Conservation (phyloP, 352 stramenopile genomes). For the Aphanomyces invadans region DNA sequence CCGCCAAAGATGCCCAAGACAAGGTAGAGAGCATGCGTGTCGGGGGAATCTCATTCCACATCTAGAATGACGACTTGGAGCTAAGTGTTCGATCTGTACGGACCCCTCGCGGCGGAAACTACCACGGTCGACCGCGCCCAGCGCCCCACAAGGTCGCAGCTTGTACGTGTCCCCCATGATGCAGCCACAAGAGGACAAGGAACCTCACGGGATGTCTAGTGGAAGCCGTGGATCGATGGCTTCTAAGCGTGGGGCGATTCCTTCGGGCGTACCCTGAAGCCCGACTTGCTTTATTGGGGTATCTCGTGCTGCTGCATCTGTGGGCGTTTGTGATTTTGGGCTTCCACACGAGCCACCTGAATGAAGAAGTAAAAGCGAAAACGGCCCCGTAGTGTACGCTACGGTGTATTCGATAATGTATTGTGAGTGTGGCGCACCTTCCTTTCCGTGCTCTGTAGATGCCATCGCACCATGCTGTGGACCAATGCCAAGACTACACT, state of each 20-base stretch:
- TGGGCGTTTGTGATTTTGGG: constrained; percentile 83
- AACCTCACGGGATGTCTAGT: neutral
- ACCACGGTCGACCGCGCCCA: constrained; percentile 31
- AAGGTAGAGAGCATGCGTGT: neutral
- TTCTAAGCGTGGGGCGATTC: constrained; percentile 68
- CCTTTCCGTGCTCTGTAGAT: no score
- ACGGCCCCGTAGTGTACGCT: constrained; percentile 10
- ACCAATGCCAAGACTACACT: no score
- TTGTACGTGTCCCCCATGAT: constrained; percentile 51
- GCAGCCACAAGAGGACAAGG: constrained; percentile 29
- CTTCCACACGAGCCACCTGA: constrained; percentile 82
- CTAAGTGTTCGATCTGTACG: neutral
- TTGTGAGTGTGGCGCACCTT: no score
- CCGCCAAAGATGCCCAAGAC: constrained; percentile 45
- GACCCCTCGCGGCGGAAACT: constrained; percentile 9
- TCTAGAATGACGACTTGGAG: constrained; percentile 46
- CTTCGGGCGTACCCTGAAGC: constrained; percentile 70
- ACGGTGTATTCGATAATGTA: no score
- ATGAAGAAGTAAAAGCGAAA: constrained; percentile 51
- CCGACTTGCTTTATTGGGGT: constrained; percentile 61
- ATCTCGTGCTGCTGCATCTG: constrained; percentile 72
- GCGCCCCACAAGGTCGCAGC: constrained; percentile 35
- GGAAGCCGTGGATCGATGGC: constrained; percentile 48
- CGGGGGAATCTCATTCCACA: no score
- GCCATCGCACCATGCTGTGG: no score